Evolutionary conservation across 2,329 filamentous ascomycete species (phyloP), one percentile per base, ranked within the genome.

Genomic region (Scolecobasidium constrictum): DNA sequence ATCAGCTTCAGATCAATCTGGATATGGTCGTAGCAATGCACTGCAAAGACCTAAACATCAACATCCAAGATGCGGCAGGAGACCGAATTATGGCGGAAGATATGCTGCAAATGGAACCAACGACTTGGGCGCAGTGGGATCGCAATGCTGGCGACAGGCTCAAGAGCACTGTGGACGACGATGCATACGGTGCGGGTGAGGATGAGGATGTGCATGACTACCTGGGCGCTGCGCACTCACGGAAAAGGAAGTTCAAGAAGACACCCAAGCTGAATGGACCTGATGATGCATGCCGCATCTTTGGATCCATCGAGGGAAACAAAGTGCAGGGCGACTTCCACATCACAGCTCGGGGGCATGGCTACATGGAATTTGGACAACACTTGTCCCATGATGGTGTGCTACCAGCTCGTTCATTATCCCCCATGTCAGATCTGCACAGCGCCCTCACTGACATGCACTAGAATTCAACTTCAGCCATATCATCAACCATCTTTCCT

Each of bases 241-340:
- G 77, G 35, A 83, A 80, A 50, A 68, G 65, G 56, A 77, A 77
- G 59, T 81, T 79, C 49, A 53, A 75, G 26, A 88, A 83, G 72
- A 92, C 86, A 2, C 88, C 87, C 2, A 72, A 67, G 46, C 56
- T 92, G 43, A 64, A 66, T 41, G 63, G 70, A 19, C 54, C 65
- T 15, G 63, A 72, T 13, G 84, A 94, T 60, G 83, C 83, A 48
- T 98, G 92, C 62, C 78, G 92, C 38, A 78, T 98, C 49, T 98
- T 78, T 61, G 92, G 92, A 23, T 93, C 78, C 54, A 62, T 98
- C 60, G 83, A 94, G 52, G 75, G 93, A 51, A 98, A 98, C 64
- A 94, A 93, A 66, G 92, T 98, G 35, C 90, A 95, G 64, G 92
- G 90, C 3, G 90, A 98, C 61, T 96, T 98, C 58, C 92, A 98